Conservation (phyloP, 352 stramenopile species). For the Halophytophthora batemanensis region DNA sequence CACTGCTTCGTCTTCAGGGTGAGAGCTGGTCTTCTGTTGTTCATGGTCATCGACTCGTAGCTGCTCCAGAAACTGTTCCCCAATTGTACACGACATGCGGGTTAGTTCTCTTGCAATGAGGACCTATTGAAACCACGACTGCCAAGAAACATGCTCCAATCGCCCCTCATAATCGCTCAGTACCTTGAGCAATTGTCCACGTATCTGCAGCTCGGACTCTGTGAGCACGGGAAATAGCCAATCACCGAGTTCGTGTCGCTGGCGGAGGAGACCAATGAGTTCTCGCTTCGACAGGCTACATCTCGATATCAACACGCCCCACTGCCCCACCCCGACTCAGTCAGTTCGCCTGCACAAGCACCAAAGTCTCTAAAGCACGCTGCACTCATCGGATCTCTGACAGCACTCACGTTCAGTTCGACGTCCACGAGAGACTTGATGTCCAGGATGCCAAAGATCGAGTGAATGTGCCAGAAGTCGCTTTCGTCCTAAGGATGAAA, state of each 20-base stretch:
- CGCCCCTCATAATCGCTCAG: background rate
- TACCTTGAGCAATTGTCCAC: slow-evolving; percentile 35
- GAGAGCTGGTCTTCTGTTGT: background rate
- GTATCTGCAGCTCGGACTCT: slow-evolving; percentile 32
- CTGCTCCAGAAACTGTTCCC: background rate
- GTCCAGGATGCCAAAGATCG: slow-evolving; percentile 45
- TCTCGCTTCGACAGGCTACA: slow-evolving; percentile 30
- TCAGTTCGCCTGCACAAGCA: background rate
- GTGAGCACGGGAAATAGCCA: slow-evolving; percentile 51
- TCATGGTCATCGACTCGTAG: background rate
- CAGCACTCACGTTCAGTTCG: slow-evolving; percentile 40
- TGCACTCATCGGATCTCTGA: background rate
- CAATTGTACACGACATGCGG: background rate
- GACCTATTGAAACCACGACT: no score
- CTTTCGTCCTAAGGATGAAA: slow-evolving; percentile 13
- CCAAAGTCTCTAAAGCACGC: background rate
- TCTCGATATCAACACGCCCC: slow-evolving; percentile 42
- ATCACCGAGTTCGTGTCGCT: slow-evolving; percentile 52
- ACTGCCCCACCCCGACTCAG: slow-evolving; percentile 21
- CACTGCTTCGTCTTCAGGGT: background rate
- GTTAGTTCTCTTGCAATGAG: no score
- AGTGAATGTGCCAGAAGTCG: slow-evolving; percentile 31
- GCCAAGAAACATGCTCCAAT: no score
- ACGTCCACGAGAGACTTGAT: slow-evolving; percentile 43
- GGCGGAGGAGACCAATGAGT: slow-evolving; percentile 31